Evolutionary conservation across 2,329 filamentous ascomycete species (phyloP).

Genomic region (Byssoonygena ceratinophila): DNA sequence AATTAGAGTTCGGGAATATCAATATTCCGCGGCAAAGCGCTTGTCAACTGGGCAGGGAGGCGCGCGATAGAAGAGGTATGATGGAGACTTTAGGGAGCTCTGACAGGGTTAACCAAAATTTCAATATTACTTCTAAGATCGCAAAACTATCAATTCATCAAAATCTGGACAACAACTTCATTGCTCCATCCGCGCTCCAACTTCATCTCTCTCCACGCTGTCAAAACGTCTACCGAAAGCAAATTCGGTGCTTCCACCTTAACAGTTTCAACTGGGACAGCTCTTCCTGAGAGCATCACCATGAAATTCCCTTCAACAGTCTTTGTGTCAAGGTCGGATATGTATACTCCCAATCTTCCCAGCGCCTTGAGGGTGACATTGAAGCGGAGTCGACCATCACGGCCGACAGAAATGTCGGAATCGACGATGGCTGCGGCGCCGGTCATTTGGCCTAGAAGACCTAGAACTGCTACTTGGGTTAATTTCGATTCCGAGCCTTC

Average conservation of each 20-base stretch:
- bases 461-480: conserved; percentile 54
- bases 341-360: conserved; percentile 60
- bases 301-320: conserved; percentile 58
- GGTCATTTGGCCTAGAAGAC: conserved; percentile 79
- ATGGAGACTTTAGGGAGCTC: too few relatives aligned
- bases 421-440: conserved; percentile 65
- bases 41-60: too few relatives aligned
- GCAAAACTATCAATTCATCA: conserved; percentile 27
- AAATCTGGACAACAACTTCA: conserved; percentile 60
- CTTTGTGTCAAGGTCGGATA: conserved; percentile 56
- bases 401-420: conserved; percentile 48
- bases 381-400: conserved; percentile 53
- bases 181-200: conserved; percentile 68
- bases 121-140: not conserved
- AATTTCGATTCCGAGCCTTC: conserved; percentile 28
- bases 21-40: not conserved
- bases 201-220: conserved; percentile 65
- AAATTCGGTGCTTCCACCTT: conserved; percentile 37
- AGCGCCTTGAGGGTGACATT: conserved; percentile 67
- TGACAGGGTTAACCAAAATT: not conserved
- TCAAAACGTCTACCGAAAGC: conserved; percentile 64
- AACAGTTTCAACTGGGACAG: conserved; percentile 59
- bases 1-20: too few relatives aligned
- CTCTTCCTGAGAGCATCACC: conserved; percentile 59
- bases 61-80: too few relatives aligned